phyloP scores from a whole-genome alignment of 441 rosid genomes.

The Arabidopsis hybrid region DNA sequence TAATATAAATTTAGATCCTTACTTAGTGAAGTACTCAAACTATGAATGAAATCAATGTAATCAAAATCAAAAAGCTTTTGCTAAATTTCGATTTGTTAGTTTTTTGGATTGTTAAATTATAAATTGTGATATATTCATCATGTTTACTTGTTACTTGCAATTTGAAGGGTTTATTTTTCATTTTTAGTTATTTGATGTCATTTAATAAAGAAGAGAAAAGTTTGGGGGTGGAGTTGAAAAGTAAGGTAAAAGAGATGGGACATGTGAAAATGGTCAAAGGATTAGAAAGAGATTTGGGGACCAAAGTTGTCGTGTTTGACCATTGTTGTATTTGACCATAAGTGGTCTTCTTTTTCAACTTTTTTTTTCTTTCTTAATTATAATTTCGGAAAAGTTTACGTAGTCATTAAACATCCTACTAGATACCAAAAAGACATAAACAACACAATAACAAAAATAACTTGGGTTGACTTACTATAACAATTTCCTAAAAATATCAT shows the following conservation, averaged over 20 bases:
- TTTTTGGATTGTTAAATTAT: neutral
- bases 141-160: neutral
- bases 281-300: constrained; percentile 21
- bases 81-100: neutral
- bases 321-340: neutral
- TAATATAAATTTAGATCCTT: neutral
- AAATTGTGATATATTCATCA: neutral
- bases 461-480: no score
- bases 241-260: constrained; percentile 24
- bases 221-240: constrained; percentile 20
- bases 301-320: constrained; percentile 43
- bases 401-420: no score
- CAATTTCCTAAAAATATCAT: no score
- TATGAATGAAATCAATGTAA: constrained; percentile 23
- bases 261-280: constrained; percentile 37
- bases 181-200: neutral
- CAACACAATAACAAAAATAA: no score
- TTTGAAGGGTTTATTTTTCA: neutral
- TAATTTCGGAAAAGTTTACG: neutral
- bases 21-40: constrained; percentile 3
- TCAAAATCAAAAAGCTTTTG: constrained; percentile 29
- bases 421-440: no score
- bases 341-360: neutral
- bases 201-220: neutral
- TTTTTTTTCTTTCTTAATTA: neutral